Base-by-base conservation (phyloP, 1,139 yeast genomes). In the Kodamaea fungicola region DNA sequence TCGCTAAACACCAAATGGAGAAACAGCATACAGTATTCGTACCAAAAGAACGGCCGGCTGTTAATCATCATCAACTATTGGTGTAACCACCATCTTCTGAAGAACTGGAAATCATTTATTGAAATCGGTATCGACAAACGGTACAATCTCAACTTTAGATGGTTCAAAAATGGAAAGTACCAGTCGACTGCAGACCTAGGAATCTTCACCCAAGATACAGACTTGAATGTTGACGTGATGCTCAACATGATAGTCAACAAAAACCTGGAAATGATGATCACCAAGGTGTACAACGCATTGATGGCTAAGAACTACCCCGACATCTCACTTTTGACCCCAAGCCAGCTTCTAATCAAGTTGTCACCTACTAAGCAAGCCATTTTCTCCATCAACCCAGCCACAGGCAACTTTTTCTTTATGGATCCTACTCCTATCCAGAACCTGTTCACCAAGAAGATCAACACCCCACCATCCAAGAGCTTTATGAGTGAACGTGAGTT, bases 51-150 rank as follows among this genome's bases (percentile, higher is more conserved):
- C 28, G 33, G 39, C 9, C 72, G 74, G 41, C 74, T 81, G 31
- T 59, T 76, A 16, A 78, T 88, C 12, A 59, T 76, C 2, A 69
- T 88, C 6, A 77, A 79, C 45, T 87, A 87, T 61, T 86, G 96
- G 96, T 57, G 75, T 9, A 63, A 67, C 60, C 66, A 67, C 62
- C 55, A 64, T 42, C 46, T 64, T 26, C 56, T 62, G 3, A 57
- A 56, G 28, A 57, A 53, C 38, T 63, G 71, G 64, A 72, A 59
- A 58, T 78, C 71, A 41, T 73, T 62, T 34, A 72, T 87, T 26
- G 87, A 82, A 43, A 74, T 87, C 41, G 92, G 92, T 0, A 67
- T 84, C 13, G 76, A 77, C 46, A 69, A 63, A 31, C 56, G 64
- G 22, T 69, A 78, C 44, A 69, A 74, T 22, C 61, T 83, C 34